Conservation (phyloP, 305 asterid genomes). For the Stenogyne calaminthoides region DNA sequence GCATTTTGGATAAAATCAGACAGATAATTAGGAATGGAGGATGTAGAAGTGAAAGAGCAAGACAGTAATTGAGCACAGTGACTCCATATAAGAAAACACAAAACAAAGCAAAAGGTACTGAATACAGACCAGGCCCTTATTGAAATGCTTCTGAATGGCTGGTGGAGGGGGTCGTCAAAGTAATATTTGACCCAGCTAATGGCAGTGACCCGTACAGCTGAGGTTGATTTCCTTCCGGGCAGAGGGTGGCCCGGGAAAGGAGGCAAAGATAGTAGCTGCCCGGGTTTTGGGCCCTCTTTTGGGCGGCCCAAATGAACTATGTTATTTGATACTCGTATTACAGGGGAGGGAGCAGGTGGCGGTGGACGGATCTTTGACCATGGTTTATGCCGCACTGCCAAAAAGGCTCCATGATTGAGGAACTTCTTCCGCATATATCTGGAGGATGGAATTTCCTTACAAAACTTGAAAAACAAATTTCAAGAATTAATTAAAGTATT, state of each 20-base stretch:
- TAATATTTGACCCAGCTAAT: slow-evolving; percentile 95
- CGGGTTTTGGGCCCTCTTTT: slow-evolving; percentile 71
- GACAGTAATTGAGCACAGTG: not conserved
- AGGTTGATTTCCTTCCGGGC: slow-evolving; percentile 60
- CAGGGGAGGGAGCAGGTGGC: slow-evolving; percentile 39
- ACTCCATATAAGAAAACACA: not conserved
- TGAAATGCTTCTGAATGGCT: slow-evolving; percentile 67
- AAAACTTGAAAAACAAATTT: not conserved
- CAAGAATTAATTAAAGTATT: not conserved
- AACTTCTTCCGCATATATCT: slow-evolving; percentile 47
- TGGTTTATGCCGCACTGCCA: slow-evolving; percentile 40
- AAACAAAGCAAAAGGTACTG: slow-evolving; percentile 7
- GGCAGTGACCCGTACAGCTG: slow-evolving; percentile 64
- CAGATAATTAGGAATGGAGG: too few relatives aligned
- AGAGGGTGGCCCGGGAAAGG: slow-evolving; percentile 83
- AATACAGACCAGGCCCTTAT: slow-evolving; percentile 72
- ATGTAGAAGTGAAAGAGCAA: not conserved
- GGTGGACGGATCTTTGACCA: slow-evolving; percentile 40
- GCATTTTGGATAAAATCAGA: too few relatives aligned
- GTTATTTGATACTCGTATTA: slow-evolving; percentile 72
- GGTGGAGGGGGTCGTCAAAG: slow-evolving; percentile 69
- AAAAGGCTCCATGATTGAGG: slow-evolving; percentile 32
- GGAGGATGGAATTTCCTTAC: slow-evolving; percentile 4
- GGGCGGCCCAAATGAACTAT: slow-evolving; percentile 66
- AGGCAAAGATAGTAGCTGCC: slow-evolving; percentile 79